phyloP scores from a whole-genome alignment of 2,329 filamentous ascomycete species.

The Epichloe bromicola region DNA sequence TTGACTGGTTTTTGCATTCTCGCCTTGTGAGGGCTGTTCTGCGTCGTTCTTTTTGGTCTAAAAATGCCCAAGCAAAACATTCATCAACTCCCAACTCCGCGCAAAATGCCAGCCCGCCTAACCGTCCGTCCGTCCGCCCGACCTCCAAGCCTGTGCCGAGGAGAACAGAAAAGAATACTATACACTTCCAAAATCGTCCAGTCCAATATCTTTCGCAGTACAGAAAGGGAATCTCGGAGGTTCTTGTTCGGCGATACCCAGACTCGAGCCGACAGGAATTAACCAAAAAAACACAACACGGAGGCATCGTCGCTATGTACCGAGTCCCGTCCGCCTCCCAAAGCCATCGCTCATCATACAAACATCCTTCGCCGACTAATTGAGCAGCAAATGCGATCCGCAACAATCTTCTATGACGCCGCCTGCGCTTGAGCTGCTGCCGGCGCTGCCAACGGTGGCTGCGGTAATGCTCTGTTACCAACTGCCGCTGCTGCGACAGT shows the following conservation, averaged over 20 bases:
- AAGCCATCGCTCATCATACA: conserved; percentile 11
- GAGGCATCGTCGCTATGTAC: conserved; percentile 3
- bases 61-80: background rate
- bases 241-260: background rate
- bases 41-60: background rate
- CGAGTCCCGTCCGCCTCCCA: background rate
- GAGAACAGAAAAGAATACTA: conserved; percentile 2
- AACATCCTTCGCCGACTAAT: conserved; percentile 2
- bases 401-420: conserved; percentile 10
- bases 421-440: conserved; percentile 13
- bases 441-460: conserved; percentile 8
- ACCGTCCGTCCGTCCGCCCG: conserved; percentile 3
- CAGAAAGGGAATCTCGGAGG: background rate
- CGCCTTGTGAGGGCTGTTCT: conserved; percentile 10
- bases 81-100: conserved; percentile 22
- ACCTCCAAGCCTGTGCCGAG: background rate
- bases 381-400: background rate
- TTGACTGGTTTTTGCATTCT: conserved; percentile 6
- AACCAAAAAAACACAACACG: background rate
- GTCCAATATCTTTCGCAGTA: background rate
- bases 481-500: conserved; percentile 11
- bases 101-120: conserved; percentile 19
- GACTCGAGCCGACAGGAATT: background rate
- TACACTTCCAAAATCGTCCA: conserved; percentile 5
- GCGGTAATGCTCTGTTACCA: background rate